Evolutionary conservation across 78 protist genomes (phyloP), one percentile per base, ranked within the genome.

Genomic region (Dictyostelium purpureum): DNA sequence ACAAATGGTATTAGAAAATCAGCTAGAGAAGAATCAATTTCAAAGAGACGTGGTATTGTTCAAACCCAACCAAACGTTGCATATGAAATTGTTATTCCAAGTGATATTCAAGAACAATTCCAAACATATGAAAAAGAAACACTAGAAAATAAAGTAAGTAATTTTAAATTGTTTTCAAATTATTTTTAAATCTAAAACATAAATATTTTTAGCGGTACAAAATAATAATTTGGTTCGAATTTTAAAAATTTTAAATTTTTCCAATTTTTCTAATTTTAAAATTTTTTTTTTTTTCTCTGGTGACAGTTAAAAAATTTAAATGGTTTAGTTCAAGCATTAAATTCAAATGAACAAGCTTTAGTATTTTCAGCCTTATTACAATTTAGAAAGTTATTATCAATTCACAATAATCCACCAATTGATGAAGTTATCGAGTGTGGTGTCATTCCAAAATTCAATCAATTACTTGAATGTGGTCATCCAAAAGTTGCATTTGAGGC

Each of bases 401-500:
- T 73, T 16, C 81, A 85, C n/a, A 28, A 75, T 14, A 45, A 73
- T 21, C 92, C 92, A 85, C 92, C 92, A 47, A 85, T 85, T 59
- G 82, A 70, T 59, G 28, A n/a, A 38, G 66, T 85, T 43, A 70
- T 85, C 59, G 33, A 24, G 56, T 73, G 92, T 85, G 82, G 75
- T 31, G 37, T 85, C 10, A 59, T 85, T 37, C 92, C 80, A 73
- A 85, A 47, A 74, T 56, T 85, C 4, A 70, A 85, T 35, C 74
- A 73, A 73, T n/a, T 85, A 6, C 73, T 85, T 14, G 54, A 56
- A 19, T 40, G 77, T 59, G 35, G 12, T 19, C 16, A 76, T 54
- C 26, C 81, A 31, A 70, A 70, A 49, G 74, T 87, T 12, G 82
- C 88, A 89, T 95, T 96, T 57, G 99, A 98, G 77, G 87, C 98